Base-by-base conservation (phyloP, 768 basidiomycete species). In the Amanita polypyramis region DNA sequence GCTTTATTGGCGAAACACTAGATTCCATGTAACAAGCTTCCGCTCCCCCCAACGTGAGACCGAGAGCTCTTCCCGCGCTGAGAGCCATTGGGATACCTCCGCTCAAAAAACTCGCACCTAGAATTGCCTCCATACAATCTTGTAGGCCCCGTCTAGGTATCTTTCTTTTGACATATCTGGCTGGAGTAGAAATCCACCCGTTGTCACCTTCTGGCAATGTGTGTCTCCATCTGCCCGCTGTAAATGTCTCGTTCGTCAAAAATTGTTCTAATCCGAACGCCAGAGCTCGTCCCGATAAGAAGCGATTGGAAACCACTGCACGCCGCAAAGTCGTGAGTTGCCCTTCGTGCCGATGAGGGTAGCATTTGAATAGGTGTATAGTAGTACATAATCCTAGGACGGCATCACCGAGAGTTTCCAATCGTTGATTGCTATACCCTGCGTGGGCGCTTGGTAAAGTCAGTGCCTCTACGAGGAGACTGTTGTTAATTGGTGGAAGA, bases 331-430 rank as follows among this genome's bases (percentile, higher is more conserved):
- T 64, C 30, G 80, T 71, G 35, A 95, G 72, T 53, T 91, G 86
- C 0, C 92, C 91, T 69, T 95, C 92, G 55, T 93, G 85, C 19
- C 81, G 71, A 52, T 78, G 71, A 0, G 86, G 85, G 56, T 74
- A 89, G 52, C 74, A 77, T 66, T 85, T 87, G 65, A 83, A 82
- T 4, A 88, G 65, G 57, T 91, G 77, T 2, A 90, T 79, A 17
- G 83, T 84, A 3, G 80, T 79, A 42, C 80, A 76, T 20, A 93
- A 63, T 56, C 91, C 82, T 36, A 91, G 69, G 1, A 91, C 86
- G 0, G 83, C 77, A 57, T 95, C 92, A 7, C 92, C 92, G 5
- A 94, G 68, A 0, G 89, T 92, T 61, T 95, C 92, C 47, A 94
- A 61, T 0, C 87, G 78, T 56, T 95, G 88, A 53, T 93, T 94